These are phyloP conservation scores for Albifimbria verrucaria DNA, from an alignment of 2,329 filamentous ascomycete species.

Conservation along the genomic window DNA sequence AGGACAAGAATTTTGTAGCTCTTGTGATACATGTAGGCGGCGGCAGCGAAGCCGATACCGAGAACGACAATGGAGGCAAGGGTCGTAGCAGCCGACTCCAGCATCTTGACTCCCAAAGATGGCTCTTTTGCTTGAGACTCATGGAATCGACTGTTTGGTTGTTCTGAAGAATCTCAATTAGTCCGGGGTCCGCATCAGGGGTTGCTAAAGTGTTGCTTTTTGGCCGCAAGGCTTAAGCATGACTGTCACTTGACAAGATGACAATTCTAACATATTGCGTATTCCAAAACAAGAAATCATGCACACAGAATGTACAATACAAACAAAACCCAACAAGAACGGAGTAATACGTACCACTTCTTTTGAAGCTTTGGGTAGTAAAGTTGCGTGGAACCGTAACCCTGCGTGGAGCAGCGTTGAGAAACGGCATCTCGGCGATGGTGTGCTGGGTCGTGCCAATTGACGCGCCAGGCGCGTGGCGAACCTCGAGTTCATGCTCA, in stretches of 20 bases:
- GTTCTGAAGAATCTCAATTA: not conserved
- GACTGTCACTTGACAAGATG: not conserved
- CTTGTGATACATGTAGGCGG: constrained; percentile 75
- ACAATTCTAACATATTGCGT: not conserved
- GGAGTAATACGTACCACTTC: not conserved
- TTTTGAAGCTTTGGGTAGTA: not conserved
- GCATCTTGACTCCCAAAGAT: constrained; percentile 57
- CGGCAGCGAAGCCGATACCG: constrained; percentile 60
- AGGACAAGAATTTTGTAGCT: constrained; percentile 88
- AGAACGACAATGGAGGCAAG: constrained; percentile 72
- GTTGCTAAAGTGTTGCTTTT: not conserved
- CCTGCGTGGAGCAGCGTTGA: not conserved
- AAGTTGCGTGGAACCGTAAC: not conserved
- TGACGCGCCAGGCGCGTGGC: not conserved
- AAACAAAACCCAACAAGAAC: not conserved
- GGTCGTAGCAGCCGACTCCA: constrained; percentile 72
- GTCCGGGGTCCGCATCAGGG: not conserved
- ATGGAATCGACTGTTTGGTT: not conserved
- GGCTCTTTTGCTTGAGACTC: constrained; percentile 21
- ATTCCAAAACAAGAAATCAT: too few species aligned
- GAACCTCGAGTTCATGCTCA: not conserved
- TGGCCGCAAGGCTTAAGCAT: not conserved
- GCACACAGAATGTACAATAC: too few species aligned
- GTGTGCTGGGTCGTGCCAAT: not conserved
- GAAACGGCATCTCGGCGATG: not conserved